Conservation (phyloP, 305 asterid genomes). For the Fraxinus velutina region DNA sequence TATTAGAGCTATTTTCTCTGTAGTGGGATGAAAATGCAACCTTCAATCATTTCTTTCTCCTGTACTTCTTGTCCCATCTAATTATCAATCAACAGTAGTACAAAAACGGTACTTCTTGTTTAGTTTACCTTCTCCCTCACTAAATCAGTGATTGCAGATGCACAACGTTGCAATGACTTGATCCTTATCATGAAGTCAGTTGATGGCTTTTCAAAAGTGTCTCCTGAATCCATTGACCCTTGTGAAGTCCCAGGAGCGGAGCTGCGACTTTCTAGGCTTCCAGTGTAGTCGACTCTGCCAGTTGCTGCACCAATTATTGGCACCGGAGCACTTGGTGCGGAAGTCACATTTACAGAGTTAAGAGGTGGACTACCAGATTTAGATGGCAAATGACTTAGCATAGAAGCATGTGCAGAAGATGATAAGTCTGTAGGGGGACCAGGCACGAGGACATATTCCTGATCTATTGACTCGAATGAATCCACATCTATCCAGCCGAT, state of each 20-base stretch:
- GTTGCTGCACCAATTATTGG: constrained; percentile 45
- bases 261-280: constrained; percentile 46
- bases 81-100: not conserved
- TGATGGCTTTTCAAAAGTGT: constrained; percentile 55
- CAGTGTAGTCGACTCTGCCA: constrained; percentile 37
- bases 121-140: constrained; percentile 72
- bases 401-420: constrained; percentile 53
- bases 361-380: constrained; percentile 48
- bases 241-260: constrained; percentile 66
- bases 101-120: not conserved
- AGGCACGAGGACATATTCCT: constrained; percentile 76
- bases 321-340: constrained; percentile 50
- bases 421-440: constrained; percentile 56
- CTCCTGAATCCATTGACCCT: constrained; percentile 47
- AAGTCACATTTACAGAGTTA: constrained; percentile 35
- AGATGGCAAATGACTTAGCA: constrained; percentile 40
- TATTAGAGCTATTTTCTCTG: not conserved
- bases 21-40: not conserved
- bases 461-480: constrained; percentile 65
- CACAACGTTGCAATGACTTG: constrained; percentile 62
- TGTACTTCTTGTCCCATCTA: not conserved
- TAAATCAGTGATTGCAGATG: constrained; percentile 63
- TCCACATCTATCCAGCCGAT: constrained; percentile 47
- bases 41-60: not conserved
- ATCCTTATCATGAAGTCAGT: constrained; percentile 66